Evolutionary conservation across 441 rosid genomes (phyloP).

Genomic region (Viola pubescens): DNA sequence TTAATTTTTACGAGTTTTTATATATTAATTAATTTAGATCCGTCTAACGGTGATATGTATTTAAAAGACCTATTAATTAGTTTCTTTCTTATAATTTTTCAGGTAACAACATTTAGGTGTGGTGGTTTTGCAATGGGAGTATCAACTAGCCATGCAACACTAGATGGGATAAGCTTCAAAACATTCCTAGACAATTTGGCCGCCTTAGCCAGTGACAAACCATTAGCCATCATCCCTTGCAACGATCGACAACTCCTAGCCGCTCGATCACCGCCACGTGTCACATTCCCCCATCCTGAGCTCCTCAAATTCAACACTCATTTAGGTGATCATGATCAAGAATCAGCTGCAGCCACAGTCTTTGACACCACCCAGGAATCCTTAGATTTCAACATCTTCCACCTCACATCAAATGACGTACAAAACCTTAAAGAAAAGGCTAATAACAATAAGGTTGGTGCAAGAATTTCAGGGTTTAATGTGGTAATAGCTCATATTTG

Average conservation of each 20-base stretch:
- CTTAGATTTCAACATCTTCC: slow-evolving; percentile 56
- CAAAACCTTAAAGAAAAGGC: slow-evolving; percentile 48
- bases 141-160: slow-evolving; percentile 50
- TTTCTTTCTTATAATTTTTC: neutral
- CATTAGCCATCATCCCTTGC: slow-evolving; percentile 46
- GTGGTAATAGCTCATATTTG: slow-evolving; percentile 58
- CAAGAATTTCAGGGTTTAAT: slow-evolving; percentile 45
- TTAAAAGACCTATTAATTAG: no score
- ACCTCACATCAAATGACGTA: slow-evolving; percentile 35
- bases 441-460: neutral
- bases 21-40: no score
- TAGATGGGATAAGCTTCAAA: slow-evolving; percentile 79
- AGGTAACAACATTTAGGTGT: slow-evolving; percentile 69
- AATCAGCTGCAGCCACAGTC: slow-evolving; percentile 26
- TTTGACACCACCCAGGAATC: slow-evolving; percentile 38
- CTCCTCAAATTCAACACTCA: slow-evolving; percentile 33
- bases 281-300: slow-evolving; percentile 71
- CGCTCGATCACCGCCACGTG: slow-evolving; percentile 59
- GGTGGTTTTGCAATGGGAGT: slow-evolving; percentile 76
- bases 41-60: no score
- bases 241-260: slow-evolving; percentile 63
- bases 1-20: no score
- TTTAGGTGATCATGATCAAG: slow-evolving; percentile 8
- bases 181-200: slow-evolving; percentile 57
- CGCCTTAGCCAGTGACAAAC: slow-evolving; percentile 44